Base-by-base conservation (phyloP, 2,329 filamentous ascomycete species). In the Paradendryphiella salina region DNA sequence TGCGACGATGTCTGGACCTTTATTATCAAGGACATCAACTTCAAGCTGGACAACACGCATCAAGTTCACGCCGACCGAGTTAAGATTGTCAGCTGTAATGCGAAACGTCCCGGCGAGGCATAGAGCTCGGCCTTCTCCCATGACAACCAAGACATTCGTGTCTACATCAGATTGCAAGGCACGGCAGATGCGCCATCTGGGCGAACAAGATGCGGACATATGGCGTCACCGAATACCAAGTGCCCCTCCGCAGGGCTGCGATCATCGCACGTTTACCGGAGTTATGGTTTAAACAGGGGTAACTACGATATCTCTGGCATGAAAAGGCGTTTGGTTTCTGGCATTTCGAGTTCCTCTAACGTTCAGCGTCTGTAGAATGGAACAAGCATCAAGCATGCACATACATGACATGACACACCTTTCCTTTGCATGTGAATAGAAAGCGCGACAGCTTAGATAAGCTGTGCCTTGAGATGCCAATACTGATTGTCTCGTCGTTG, bases 1-100 rank as follows among this genome's bases (percentile, higher is more conserved):
- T 99, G 94, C 79, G 94, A 99, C 76, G 94, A 99, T 78, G 94
- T 99, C 52, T 99, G 94, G 94, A 99, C 94, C 1, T 99, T 99
- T 75, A 83, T 99, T 51, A 96, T 99, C 76, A 96, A 96, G 77
- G 94, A 97, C 62, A 92, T 97, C 48, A 91, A 87, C n/a, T 97
- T 99, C 79, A 99, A 99, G 78, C 87, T 97, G 78, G 93, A 97
- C 65, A 90, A 88, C 61, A 84, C 83, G 49, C 83, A 85, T 54
- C 83, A 84, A 0, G 85, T 97, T 11, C 78, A 83, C 31, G 91
- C 92, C 15, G 93, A 96, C 71, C 93, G 91, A 73, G 89, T 99
- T 75, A 97, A 97, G 85, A 99, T 99, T 63, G 94, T 99, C 41
- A 95, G 90, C 76, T 97, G 93, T 76, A 96, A 95, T 70, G 92